phyloP scores from a whole-genome alignment of 257 asterid genomes.

The Solanum habrochaites region DNA sequence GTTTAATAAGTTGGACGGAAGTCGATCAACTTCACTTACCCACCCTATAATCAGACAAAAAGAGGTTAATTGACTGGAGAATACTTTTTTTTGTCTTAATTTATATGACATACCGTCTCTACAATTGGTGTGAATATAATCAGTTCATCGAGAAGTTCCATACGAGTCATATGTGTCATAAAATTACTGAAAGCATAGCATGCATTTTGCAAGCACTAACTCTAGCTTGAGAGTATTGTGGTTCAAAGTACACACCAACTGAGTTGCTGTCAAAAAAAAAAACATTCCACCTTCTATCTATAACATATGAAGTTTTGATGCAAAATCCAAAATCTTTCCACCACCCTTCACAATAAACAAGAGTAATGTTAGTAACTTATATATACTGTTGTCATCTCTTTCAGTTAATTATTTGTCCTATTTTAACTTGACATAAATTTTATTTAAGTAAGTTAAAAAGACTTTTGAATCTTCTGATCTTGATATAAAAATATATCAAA shows the following conservation, averaged over 20 bases:
- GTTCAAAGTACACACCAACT: slow-evolving; percentile 5
- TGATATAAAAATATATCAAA: too few relatives aligned
- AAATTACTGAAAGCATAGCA: not conserved
- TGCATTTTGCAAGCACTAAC: slow-evolving; percentile 3
- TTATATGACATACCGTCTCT: not conserved
- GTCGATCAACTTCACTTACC: not conserved
- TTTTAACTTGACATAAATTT: too few relatives aligned
- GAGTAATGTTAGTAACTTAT: not conserved
- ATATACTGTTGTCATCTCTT: too few relatives aligned
- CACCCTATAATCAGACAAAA: not conserved
- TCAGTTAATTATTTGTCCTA: not conserved
- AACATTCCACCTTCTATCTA: slow-evolving; percentile 16
- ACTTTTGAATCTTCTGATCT: not conserved
- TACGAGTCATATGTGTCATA: slow-evolving; percentile 18
- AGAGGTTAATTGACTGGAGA: not conserved
- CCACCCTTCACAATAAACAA: not conserved
- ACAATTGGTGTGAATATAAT: not conserved
- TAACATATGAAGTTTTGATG: slow-evolving; percentile 4
- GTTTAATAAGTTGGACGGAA: not conserved
- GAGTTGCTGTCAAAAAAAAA: too few relatives aligned
- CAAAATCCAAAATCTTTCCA: slow-evolving; percentile 3
- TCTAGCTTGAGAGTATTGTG: slow-evolving; percentile 2
- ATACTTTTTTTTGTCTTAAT: not conserved
- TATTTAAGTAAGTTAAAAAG: not conserved
- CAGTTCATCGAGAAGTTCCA: slow-evolving; percentile 5